Evolutionary conservation across 345 rosid species (phyloP), one percentile per base, ranked within the genome.

Genomic region (Ceriops decandra): DNA sequence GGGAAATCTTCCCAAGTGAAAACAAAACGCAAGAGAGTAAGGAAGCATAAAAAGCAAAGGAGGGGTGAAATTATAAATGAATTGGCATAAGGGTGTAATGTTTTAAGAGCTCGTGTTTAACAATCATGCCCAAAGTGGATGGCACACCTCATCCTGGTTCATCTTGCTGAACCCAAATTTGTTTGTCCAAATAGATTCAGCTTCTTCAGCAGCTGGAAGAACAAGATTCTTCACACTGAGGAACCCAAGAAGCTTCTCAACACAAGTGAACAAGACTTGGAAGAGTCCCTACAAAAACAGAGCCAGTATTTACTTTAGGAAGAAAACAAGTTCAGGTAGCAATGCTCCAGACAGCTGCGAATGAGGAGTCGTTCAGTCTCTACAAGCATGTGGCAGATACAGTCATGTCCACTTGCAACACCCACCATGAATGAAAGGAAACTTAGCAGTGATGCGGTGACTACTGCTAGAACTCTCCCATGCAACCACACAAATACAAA

Each of bases 181-280:
- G 63, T 82, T 84, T 2, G 85, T 91, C 97, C 96, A 95, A 58
- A 95, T 88, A n/a, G 96, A 85, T 74, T 85, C 88, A 0, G 91
- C 97, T 84, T 88, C 95, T 61, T 83, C 91, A 21, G 97, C 96
- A 17, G 97, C 95, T 15, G 97, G 99, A 70, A 95, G 90, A 63
- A 90, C 86, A 0, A 91, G 79, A 56, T 81, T 78, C 80, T 85
- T 87, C 68, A 91, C 91, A 15, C 84, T 79, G 63, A 95, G 80
- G 68, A 78, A 85, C 63, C 87, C 75, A 0, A 95, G 85, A 57
- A 95, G 87, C 76, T 80, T 82, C 79, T 95, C 86, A 15, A 91
- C 66, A 79, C 99, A 90, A 24, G 77, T 72, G 77, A 91, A 95
- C 28, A 95, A 73, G 60, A 88, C 81, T 65, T 86, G 91, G 77